Conservation (phyloP, 768 basidiomycete species). For the Clitopilus passeckerianus region DNA sequence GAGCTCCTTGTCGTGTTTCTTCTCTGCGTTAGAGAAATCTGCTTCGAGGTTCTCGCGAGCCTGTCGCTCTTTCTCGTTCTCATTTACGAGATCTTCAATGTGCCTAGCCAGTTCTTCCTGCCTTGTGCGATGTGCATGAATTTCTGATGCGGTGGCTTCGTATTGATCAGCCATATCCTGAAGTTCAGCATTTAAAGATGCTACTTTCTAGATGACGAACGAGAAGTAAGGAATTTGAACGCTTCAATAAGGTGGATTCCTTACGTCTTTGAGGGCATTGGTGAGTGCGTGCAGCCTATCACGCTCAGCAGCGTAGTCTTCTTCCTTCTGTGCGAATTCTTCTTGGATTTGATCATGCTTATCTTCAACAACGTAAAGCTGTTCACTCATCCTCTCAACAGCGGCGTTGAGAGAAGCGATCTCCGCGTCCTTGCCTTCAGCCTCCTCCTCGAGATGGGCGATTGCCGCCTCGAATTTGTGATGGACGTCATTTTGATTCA, state of each 20-base stretch:
- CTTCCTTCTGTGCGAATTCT: slow-evolving; percentile 59
- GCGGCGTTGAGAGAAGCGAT: slow-evolving; percentile 69
- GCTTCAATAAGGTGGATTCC: slow-evolving; percentile 11
- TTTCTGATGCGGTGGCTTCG: slow-evolving; percentile 57
- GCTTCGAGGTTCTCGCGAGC: slow-evolving; percentile 48
- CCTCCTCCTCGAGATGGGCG: slow-evolving; percentile 71
- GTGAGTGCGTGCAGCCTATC: slow-evolving; percentile 65
- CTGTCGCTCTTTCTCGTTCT: slow-evolving; percentile 55
- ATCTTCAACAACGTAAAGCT: slow-evolving; percentile 83
- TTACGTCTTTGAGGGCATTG: slow-evolving; percentile 76
- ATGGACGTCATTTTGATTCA: slow-evolving; percentile 64
- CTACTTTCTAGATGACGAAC: slow-evolving; percentile 54
- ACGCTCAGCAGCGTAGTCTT: slow-evolving; percentile 70
- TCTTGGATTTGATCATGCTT: slow-evolving; percentile 76
- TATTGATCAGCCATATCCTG: slow-evolving; percentile 62
- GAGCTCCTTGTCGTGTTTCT: slow-evolving; percentile 57
- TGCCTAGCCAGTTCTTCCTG: slow-evolving; percentile 77
- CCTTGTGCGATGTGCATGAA: slow-evolving; percentile 60
- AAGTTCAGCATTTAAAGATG: slow-evolving; percentile 56
- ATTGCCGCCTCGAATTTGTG: slow-evolving; percentile 71
- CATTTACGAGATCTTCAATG: slow-evolving; percentile 64
- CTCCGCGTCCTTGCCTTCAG: slow-evolving; percentile 76
- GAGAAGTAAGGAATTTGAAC: not conserved
- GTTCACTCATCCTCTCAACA: slow-evolving; percentile 75
- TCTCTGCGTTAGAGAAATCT: slow-evolving; percentile 52